These are phyloP conservation scores for Erodium texanum DNA, from an alignment of 441 rosid species.

Conservation along the genomic window DNA sequence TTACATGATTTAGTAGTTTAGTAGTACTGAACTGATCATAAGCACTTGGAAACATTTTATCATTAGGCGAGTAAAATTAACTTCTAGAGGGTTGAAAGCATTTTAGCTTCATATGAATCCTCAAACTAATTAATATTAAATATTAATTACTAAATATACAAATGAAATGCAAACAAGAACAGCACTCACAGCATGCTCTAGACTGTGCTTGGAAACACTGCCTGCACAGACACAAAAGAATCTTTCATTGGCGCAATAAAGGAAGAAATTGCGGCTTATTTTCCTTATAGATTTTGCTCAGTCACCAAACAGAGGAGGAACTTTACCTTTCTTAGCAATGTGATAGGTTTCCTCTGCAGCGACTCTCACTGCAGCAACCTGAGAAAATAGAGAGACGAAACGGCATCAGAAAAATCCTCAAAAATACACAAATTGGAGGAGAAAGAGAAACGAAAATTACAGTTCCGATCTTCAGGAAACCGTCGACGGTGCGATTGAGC, in stretches of 20 bases:
- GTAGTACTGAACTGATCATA: no score
- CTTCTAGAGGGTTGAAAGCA: no score
- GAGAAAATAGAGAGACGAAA: slow-evolving; percentile 8
- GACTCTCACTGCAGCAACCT: slow-evolving; percentile 65
- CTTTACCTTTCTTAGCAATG: slow-evolving; percentile 42
- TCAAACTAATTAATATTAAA: no score
- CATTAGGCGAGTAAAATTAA: no score
- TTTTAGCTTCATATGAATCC: no score
- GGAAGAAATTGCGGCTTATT: neutral
- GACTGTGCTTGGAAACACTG: slow-evolving; percentile 30
- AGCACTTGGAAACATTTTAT: no score
- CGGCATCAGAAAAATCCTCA: neutral
- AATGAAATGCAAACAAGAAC: neutral
- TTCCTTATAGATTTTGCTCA: neutral
- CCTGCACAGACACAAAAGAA: slow-evolving; percentile 31
- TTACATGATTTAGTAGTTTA: no score
- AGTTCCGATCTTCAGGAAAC: slow-evolving; percentile 67
- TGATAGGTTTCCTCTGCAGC: slow-evolving; percentile 54
- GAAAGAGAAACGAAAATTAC: slow-evolving; percentile 19
- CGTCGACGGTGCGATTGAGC: slow-evolving; percentile 60
- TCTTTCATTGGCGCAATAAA: neutral
- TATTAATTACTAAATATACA: neutral
- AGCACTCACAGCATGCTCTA: slow-evolving; percentile 52
- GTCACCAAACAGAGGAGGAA: neutral
- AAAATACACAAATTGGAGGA: neutral